Evolutionary conservation across 768 basidiomycete genomes (phyloP), one percentile per base, ranked within the genome.

Genomic region (Mycena maculata): DNA sequence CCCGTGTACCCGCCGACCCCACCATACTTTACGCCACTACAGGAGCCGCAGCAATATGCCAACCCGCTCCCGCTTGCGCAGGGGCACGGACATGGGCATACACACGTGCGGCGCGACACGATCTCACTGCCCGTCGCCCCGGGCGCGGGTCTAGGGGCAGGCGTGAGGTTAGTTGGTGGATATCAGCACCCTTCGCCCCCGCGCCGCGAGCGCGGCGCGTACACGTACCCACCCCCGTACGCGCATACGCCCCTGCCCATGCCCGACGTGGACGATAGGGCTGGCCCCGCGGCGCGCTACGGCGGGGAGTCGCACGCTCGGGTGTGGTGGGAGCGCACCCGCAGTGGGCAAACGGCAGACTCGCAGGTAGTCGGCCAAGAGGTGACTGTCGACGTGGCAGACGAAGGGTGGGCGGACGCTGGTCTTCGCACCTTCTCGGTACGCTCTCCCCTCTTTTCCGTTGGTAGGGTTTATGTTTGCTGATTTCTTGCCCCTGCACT

Each of bases 61-160:
- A 31, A 27, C 13, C 70, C 22, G 60, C 74, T 4, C 66, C 70
- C 27, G 70, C 65, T 9, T 65, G 71, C 41, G 60, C 72, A 36
- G 65, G 38, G 36, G 47, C 70, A 76, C 63, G 20, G 20, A 25
- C 56, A 30, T n/a, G 6, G 65, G 48, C 45, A 52, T 4, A 39
- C 41, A 39, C 74, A 76, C 59, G 57, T 62, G 38, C 74, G 74
- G 22, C 77, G 77, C 13, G 79, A 80, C 44, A 73, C 77, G 33
- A 72, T 79, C 31, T 74, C 78, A 9, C 70, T 78, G 30, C 76
- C 79, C 20, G 64, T 78, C 42, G 56, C 70, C 73, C n/a, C 49
- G 71, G 23, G 44, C 27, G 3, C 33, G 68, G 23, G 44, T 58
- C n/a, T 48, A 22, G 22, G 57, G 65, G 18, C 71, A 64, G 67